Evolutionary conservation across 106 monocot species (phyloP).

Genomic region (Acanthochlamys bracteata): DNA sequence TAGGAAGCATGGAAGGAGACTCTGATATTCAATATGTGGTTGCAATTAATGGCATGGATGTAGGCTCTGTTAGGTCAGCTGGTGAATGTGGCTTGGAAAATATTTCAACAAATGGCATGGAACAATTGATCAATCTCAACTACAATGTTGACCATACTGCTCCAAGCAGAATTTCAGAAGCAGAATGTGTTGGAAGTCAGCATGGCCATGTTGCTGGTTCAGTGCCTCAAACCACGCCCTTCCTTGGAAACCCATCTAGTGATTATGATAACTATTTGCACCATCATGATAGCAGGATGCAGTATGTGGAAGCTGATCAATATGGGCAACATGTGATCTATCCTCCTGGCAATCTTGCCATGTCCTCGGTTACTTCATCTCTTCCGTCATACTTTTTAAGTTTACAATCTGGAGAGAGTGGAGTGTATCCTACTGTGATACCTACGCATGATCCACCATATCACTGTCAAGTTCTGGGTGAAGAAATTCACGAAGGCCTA

Average conservation of each 20-base stretch:
- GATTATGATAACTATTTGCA: conserved; percentile 21
- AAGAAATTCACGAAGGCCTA: conserved; percentile 9
- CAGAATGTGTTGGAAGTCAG: conserved; percentile 9
- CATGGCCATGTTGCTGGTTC: conserved; percentile 3
- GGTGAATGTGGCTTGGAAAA: conserved; percentile 41
- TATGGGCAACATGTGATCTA: conserved; percentile 16
- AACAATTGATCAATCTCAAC: conserved; percentile 60
- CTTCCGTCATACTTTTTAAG: conserved; percentile 33
- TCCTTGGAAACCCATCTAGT: conserved; percentile 24
- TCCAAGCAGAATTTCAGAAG: conserved; percentile 16
- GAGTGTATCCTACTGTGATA: conserved; percentile 23
- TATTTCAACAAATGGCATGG: conserved; percentile 42
- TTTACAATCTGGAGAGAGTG: conserved; percentile 25
- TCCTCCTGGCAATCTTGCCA: conserved; percentile 25
- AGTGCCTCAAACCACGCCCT: conserved; percentile 12
- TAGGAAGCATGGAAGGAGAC: conserved; percentile 55
- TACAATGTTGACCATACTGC: conserved; percentile 25
- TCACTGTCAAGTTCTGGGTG: conserved; percentile 18
- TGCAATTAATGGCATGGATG: conserved; percentile 87
- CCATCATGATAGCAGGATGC: conserved; percentile 18
- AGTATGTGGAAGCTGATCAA: conserved; percentile 31
- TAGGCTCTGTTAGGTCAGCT: conserved; percentile 28
- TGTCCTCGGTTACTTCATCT: conserved; percentile 29
- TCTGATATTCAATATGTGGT: conserved; percentile 65
- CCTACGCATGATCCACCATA: conserved; percentile 13